These are phyloP conservation scores for Spathaspora boniae DNA, from an alignment of 805 yeast genomes.

Conservation along the genomic window DNA sequence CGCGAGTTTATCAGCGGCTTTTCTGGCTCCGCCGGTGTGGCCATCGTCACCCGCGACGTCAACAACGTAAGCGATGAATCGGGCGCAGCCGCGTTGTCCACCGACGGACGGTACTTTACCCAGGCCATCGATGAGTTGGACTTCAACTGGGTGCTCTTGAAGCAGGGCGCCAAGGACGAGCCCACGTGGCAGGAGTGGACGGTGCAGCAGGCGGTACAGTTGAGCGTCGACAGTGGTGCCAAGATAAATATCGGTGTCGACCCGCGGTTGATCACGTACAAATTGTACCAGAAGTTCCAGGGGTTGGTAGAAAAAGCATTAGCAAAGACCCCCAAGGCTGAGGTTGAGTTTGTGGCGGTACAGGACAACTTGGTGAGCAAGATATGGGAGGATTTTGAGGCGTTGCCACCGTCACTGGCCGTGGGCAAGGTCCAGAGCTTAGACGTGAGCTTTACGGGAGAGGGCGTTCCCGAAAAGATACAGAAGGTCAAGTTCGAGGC, in stretches of 20 bases:
- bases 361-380: conserved; percentile 65
- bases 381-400: conserved; percentile 71
- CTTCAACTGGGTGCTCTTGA: conserved; percentile 55
- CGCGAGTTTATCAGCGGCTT: conserved; percentile 57
- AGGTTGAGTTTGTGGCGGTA: conserved; percentile 43
- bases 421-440: conserved; percentile 49
- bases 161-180: conserved; percentile 47
- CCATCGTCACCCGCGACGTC: conserved; percentile 53
- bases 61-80: conserved; percentile 45
- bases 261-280: conserved; percentile 45
- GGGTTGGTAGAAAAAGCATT: conserved; percentile 25
- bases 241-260: conserved; percentile 43
- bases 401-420: conserved; percentile 52
- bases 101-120: conserved; percentile 59
- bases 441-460: conserved; percentile 61
- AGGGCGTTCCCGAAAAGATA: conserved; percentile 55
- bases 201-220: conserved; percentile 46
- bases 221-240: conserved; percentile 45
- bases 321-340: conserved; percentile 25
- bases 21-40: conserved; percentile 60
- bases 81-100: conserved; percentile 52
- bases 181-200: conserved; percentile 61
- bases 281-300: conserved; percentile 29
- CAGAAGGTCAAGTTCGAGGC: conserved; percentile 34
- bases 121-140: conserved; percentile 59